Evolutionary conservation across 495 filamentous ascomycete species (phyloP).

Genomic region (Cladorrhinum samala): DNA sequence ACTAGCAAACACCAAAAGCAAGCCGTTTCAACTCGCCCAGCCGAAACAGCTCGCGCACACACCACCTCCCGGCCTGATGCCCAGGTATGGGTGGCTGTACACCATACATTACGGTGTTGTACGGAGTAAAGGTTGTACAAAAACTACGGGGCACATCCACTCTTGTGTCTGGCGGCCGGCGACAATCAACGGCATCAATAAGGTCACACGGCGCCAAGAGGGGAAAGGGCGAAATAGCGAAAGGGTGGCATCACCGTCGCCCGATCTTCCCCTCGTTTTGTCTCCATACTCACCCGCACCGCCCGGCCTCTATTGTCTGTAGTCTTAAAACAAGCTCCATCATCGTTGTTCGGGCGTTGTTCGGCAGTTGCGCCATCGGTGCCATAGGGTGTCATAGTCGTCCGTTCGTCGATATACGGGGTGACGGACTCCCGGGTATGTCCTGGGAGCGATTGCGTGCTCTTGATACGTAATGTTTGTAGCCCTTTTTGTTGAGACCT

Average conservation of each 20-base stretch:
- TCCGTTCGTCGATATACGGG: neutral
- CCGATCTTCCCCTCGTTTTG: conserved; percentile 5
- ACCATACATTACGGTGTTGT: no score
- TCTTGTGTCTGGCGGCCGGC: neutral
- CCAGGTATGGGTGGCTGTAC: no score
- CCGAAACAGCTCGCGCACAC: conserved; percentile 7
- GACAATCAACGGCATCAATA: neutral
- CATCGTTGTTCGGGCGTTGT: neutral
- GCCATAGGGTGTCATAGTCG: neutral
- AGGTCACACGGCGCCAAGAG: conserved; percentile 15
- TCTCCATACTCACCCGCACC: neutral
- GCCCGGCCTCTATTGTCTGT: no score
- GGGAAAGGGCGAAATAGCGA: no score
- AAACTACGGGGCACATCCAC: neutral
- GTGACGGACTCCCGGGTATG: neutral
- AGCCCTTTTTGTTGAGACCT: neutral
- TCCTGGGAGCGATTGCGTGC: neutral
- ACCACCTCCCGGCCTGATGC: neutral
- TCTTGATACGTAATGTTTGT: no score
- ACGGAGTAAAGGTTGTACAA: neutral
- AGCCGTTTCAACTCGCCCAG: conserved; percentile 12
- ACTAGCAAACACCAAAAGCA: neutral
- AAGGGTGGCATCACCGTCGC: conserved; percentile 12
- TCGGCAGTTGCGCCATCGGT: conserved; percentile 1
- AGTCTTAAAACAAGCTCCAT: no score